Evolutionary conservation across 2,329 filamentous ascomycete genomes (phyloP).

Genomic region (Monosporascus sp.): DNA sequence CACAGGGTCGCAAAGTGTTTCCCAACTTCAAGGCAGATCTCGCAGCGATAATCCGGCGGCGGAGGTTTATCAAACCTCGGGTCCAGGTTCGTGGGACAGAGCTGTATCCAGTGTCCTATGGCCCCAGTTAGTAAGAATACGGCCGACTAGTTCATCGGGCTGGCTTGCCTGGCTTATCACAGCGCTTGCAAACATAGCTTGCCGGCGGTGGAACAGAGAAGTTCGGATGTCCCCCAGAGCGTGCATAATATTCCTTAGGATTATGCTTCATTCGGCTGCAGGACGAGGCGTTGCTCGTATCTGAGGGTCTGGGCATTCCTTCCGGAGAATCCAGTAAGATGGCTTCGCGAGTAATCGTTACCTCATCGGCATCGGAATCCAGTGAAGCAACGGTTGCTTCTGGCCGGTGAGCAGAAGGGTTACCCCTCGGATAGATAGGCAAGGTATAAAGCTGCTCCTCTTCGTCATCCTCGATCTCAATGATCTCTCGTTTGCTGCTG

Average conservation of each 20-base stretch:
- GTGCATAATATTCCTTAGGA: not conserved
- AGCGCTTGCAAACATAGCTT: slow-evolving; percentile 29
- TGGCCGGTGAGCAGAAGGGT: not conserved
- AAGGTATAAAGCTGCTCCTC: not conserved
- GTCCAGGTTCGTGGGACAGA: slow-evolving; percentile 39
- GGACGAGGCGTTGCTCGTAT: not conserved
- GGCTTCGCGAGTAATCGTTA: slow-evolving; percentile 3
- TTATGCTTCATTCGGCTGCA: slow-evolving; percentile 1
- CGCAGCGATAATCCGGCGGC: slow-evolving; percentile 26
- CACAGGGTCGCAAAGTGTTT: slow-evolving; percentile 33
- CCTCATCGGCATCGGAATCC: slow-evolving; percentile 1
- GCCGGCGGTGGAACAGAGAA: slow-evolving; percentile 1
- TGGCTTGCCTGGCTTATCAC: slow-evolving; percentile 24
- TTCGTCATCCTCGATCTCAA: slow-evolving; percentile 1
- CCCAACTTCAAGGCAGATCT: slow-evolving; percentile 28
- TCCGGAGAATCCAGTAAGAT: slow-evolving; percentile 2
- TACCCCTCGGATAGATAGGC: not conserved
- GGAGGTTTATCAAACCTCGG: slow-evolving; percentile 30
- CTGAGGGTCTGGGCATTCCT: not conserved
- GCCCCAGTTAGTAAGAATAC: slow-evolving; percentile 4
- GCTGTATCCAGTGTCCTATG: slow-evolving; percentile 33
- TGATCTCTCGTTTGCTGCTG: slow-evolving; percentile 1
- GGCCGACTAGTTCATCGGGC: not conserved
- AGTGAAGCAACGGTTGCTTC: not conserved
- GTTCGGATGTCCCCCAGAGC: not conserved